Conservation (phyloP, 2,329 filamentous ascomycete genomes). For the Cadophora malorum region DNA sequence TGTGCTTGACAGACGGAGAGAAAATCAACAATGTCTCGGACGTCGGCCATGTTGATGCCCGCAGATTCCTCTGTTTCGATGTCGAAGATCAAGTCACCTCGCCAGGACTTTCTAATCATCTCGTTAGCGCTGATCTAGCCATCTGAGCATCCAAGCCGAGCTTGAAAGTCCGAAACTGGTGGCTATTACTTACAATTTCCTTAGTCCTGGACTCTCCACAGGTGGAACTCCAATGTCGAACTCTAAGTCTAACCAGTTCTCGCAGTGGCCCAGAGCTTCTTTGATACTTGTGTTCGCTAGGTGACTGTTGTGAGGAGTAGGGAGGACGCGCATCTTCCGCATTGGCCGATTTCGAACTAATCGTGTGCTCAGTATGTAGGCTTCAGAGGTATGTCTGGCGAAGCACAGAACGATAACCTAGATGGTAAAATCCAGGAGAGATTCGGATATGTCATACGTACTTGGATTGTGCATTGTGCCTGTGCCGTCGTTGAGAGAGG, state of each 20-base stretch:
- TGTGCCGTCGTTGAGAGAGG: neutral
- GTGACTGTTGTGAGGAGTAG: neutral
- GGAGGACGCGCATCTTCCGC: neutral
- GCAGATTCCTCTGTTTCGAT: neutral
- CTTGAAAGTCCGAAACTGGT: neutral
- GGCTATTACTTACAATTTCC: neutral
- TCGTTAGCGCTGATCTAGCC: neutral
- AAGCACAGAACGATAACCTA: neutral
- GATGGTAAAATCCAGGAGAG: neutral
- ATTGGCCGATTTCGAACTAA: slow-evolving; percentile 5
- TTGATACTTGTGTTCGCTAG: neutral
- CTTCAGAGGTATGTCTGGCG: neutral
- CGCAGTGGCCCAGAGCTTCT: neutral
- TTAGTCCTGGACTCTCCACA: neutral
- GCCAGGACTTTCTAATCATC: neutral
- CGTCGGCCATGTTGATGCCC: slow-evolving; percentile 1
- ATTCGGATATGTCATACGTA: neutral
- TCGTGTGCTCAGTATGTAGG: neutral
- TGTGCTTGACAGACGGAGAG: neutral
- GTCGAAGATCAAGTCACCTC: slow-evolving; percentile 1
- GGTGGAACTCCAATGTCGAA: neutral
- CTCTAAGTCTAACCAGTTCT: slow-evolving; percentile 3
- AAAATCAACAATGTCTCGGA: slow-evolving; percentile 14
- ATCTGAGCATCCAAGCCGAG: neutral
- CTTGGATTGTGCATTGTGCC: neutral